Conservation (phyloP, 2,329 filamentous ascomycete species). For the Tolypocladium tundrense region DNA sequence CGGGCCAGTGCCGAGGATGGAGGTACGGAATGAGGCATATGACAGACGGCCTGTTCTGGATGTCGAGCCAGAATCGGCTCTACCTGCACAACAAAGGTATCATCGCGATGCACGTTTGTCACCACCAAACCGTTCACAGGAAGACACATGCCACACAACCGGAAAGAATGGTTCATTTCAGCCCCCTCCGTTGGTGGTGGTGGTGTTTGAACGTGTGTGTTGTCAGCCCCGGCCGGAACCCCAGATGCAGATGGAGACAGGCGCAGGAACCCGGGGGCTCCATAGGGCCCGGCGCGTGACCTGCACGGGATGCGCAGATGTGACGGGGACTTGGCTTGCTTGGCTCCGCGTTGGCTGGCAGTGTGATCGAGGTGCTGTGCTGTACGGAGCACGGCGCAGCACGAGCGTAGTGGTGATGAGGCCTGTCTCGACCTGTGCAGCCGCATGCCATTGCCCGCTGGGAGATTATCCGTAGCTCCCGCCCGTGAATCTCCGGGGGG, state of each 20-base stretch:
- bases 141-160: background rate
- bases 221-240: background rate
- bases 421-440: background rate
- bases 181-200: background rate
- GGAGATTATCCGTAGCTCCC: background rate
- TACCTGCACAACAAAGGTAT: too few species aligned
- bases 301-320: background rate
- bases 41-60: background rate
- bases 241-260: background rate
- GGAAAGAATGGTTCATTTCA: background rate
- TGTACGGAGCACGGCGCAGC: background rate
- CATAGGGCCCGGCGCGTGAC: background rate
- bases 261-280: background rate
- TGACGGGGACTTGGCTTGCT: too few species aligned
- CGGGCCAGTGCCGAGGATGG: background rate
- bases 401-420: background rate
- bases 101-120: background rate
- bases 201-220: too few species aligned
- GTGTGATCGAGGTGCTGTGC: background rate
- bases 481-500: background rate
- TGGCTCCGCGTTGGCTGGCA: background rate
- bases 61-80: background rate
- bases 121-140: background rate
- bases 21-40: too few species aligned
- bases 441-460: background rate